phyloP scores from a whole-genome alignment of 2,329 filamentous ascomycete genomes.

The Fusarium haematococcum region DNA sequence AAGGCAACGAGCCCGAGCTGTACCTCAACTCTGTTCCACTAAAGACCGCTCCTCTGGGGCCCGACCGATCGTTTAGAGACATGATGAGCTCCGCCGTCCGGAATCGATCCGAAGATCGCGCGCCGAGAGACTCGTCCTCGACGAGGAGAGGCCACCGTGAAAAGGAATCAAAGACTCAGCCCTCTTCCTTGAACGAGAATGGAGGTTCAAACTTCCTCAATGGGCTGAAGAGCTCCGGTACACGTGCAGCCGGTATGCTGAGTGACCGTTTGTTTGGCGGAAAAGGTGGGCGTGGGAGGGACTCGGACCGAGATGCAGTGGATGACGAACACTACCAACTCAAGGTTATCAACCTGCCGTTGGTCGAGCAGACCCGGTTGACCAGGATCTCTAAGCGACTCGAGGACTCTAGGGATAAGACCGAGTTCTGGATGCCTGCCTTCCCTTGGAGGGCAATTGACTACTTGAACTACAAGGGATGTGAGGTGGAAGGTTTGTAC shows the following conservation, averaged over 20 bases:
- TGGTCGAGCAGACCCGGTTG: constrained; percentile 89
- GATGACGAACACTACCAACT: constrained; percentile 88
- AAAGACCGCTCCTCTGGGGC: constrained; percentile 72
- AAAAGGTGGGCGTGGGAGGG: constrained; percentile 78
- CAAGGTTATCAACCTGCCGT: constrained; percentile 85
- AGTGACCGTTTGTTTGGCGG: constrained; percentile 87
- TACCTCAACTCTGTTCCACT: constrained; percentile 52
- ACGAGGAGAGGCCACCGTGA: constrained; percentile 60
- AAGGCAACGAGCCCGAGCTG: constrained; percentile 43
- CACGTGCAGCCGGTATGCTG: constrained; percentile 75
- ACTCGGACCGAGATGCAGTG: constrained; percentile 73
- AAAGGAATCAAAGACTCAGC: constrained; percentile 62
- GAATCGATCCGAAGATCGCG: constrained; percentile 80
- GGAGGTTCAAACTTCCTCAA: constrained; percentile 54
- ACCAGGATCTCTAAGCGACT: constrained; percentile 92
- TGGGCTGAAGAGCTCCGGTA: constrained; percentile 42
- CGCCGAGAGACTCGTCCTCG: constrained; percentile 56
- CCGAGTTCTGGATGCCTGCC: constrained; percentile 98
- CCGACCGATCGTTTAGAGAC: constrained; percentile 75
- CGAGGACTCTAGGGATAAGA: constrained; percentile 91
- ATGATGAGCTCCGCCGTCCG: constrained; percentile 74
- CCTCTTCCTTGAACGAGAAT: constrained; percentile 69
- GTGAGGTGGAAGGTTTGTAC: constrained; percentile 93
- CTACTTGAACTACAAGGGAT: constrained; percentile 94
- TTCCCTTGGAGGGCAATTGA: constrained; percentile 97